These are phyloP conservation scores for Corrigiola litoralis DNA, from an alignment of 179 eudicot genomes.

Conservation along the genomic window DNA sequence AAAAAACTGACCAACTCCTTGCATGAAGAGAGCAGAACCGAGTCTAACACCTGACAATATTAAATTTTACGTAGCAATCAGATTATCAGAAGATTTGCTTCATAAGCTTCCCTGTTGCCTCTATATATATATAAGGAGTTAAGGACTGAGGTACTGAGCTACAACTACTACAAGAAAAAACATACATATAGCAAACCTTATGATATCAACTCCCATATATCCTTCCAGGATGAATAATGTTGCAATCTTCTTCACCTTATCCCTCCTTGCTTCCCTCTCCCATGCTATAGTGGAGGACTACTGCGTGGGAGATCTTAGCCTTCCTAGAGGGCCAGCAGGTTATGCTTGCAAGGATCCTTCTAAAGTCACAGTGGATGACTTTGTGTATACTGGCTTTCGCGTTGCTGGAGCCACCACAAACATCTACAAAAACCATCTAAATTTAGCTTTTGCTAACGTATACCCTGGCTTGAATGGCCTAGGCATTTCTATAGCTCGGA, in stretches of 20 bases:
- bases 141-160: too few species aligned
- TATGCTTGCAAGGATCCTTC: constrained; percentile 25
- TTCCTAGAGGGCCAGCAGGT: constrained; percentile 22
- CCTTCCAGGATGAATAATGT: background rate
- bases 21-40: background rate
- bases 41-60: background rate
- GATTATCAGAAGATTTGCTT: background rate
- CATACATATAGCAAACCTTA: background rate
- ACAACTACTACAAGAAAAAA: background rate
- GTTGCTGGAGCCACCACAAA: constrained; percentile 18
- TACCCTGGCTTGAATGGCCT: constrained; percentile 22
- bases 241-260: background rate
- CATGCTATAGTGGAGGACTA: constrained; percentile 22
- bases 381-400: constrained; percentile 14
- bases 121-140: background rate
- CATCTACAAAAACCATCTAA: constrained; percentile 17
- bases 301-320: constrained; percentile 22
- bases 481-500: constrained; percentile 24
- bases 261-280: constrained; percentile 2
- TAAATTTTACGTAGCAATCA: background rate
- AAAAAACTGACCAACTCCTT: background rate
- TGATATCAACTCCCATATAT: background rate
- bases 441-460: constrained; percentile 23
- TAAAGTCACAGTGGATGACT: constrained; percentile 19
- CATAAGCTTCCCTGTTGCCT: background rate